Base-by-base conservation (phyloP, 164 flowering plant genomes). In the Macadamia tetraphylla region DNA sequence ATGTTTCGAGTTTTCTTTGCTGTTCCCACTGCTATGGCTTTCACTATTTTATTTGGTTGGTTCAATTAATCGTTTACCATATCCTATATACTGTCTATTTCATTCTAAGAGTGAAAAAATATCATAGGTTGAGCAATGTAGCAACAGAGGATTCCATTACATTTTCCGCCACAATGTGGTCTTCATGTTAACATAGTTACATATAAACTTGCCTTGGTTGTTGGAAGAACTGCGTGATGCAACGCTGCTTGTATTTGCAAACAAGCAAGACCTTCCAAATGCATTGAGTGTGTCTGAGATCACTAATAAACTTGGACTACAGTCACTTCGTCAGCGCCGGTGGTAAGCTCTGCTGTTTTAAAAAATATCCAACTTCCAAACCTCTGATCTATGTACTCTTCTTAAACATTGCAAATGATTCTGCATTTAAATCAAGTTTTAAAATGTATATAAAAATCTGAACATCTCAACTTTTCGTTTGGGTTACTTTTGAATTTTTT, bases 181-280 rank as follows among this genome's bases (percentile, higher is more conserved):
- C 1, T 62, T 8, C 31, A 14, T 35, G 15, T 3, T 17, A 17
- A 62, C 10, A 62, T 62, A 7, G 31, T 17, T 17, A 62, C 40
- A 11, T 35, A 46, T 43, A 46, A 46, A 32, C 23, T 17, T 9
- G 29, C 30, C 0, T 67, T 68, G 66, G 55, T 68, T 72, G 71
- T 79, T 81, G 86, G 72, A 74, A 29, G 85, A 81, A 63, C 77
- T 84, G 8, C 77, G 72, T 23, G 70, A 74, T 63, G 81, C 87
- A 62, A 62, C 74, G 49, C 49, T 86, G 55, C 80, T 86, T 29
- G 79, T 82, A 9, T 81, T 84, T 72, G 89, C 87, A 48, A 82
- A 84, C 68, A 85, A 85, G 74, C 87, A 86, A 80, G 87, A 86
- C 63, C 82, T 80, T 65, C 81, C 81, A 46, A 76, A 80, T 66